Percentiles rank a stretch among this genome's conserved stretches.
phyloP scores from a whole-genome alignment of 1,139 yeast genomes.

The Groenewaldozyma sp. region DNA sequence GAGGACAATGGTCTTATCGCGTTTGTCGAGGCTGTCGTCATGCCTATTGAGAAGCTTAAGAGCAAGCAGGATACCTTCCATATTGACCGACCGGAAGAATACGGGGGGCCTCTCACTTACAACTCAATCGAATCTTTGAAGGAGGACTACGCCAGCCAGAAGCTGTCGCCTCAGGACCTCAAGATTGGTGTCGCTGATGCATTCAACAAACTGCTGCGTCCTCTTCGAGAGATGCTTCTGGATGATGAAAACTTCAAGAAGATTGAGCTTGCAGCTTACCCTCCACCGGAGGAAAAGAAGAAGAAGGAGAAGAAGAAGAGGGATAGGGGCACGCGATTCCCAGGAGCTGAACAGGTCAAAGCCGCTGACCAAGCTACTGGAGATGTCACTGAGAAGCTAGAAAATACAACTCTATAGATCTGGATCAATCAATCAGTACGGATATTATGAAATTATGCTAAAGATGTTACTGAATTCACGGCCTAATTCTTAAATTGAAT shows the following conservation, averaged over 20 bases:
- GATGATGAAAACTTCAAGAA: slow-evolving; percentile 62
- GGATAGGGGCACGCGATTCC: slow-evolving; percentile 70
- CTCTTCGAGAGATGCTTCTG: slow-evolving; percentile 65
- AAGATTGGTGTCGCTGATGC: slow-evolving; percentile 85
- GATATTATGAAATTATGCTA: not conserved
- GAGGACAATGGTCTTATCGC: slow-evolving; percentile 87
- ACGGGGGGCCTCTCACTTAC: slow-evolving; percentile 86
- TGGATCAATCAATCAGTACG: not conserved
- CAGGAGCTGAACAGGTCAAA: slow-evolving; percentile 41
- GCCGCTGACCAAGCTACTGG: slow-evolving; percentile 9
- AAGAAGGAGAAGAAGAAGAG: slow-evolving; percentile 55
- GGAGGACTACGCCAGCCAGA: slow-evolving; percentile 59
- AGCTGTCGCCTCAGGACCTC: slow-evolving; percentile 85
- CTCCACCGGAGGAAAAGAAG: slow-evolving; percentile 52
- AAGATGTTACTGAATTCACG: not conserved
- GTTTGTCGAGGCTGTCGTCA: slow-evolving; percentile 72
- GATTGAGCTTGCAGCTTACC: slow-evolving; percentile 73
- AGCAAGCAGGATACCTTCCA: slow-evolving; percentile 47
- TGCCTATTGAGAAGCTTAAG: slow-evolving; percentile 77
- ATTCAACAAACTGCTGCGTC: slow-evolving; percentile 70
- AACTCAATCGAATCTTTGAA: slow-evolving; percentile 59
- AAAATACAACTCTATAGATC: slow-evolving; percentile 25
- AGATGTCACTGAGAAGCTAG: slow-evolving; percentile 17
- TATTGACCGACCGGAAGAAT: slow-evolving; percentile 90
- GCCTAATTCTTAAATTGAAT: slow-evolving; percentile 45